These are phyloP conservation scores for Fusarium tricinctum DNA, from an alignment of 2,329 filamentous ascomycete genomes.

Conservation along the genomic window DNA sequence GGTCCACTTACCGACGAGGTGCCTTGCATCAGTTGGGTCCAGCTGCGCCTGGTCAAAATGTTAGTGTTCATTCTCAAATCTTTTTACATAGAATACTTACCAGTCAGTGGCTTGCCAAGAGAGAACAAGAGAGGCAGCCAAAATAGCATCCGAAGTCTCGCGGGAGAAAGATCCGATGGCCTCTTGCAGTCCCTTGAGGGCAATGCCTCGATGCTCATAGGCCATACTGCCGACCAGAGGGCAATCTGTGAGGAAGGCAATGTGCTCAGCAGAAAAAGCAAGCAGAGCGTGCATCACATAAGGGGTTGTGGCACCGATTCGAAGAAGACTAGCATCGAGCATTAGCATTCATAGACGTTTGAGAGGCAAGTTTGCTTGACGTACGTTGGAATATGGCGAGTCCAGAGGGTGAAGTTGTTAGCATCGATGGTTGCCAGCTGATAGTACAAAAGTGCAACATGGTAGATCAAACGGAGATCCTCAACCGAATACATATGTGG, in stretches of 20 bases:
- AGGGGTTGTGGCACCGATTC: constrained; percentile 82
- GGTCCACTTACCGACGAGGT: constrained; percentile 80
- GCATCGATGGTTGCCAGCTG: constrained; percentile 83
- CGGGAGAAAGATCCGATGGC: constrained; percentile 88
- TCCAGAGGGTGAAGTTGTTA: constrained; percentile 91
- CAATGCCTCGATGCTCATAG: constrained; percentile 88
- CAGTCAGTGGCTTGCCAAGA: constrained; percentile 98
- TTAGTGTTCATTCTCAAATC: constrained; percentile 34
- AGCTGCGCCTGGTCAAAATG: constrained; percentile 78
- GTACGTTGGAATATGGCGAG: constrained; percentile 91
- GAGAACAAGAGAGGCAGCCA: constrained; percentile 90
- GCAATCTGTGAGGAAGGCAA: constrained; percentile 90
- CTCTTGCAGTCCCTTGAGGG: constrained; percentile 88
- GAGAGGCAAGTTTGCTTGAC: constrained; percentile 53
- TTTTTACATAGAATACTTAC: constrained; percentile 66
- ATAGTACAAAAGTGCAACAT: constrained; percentile 87
- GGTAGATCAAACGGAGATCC: constrained; percentile 90
- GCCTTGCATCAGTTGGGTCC: constrained; percentile 93
- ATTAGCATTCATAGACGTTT: constrained; percentile 29
- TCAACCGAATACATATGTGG: constrained; percentile 80
- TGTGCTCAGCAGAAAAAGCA: constrained; percentile 93
- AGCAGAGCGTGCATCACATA: constrained; percentile 96
- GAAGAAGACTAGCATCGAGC: constrained; percentile 63
- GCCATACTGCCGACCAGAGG: constrained; percentile 88
- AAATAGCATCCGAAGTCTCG: constrained; percentile 88